These are phyloP conservation scores for Lachancea sp. DNA, from an alignment of 805 yeast species.

Conservation along the genomic window DNA sequence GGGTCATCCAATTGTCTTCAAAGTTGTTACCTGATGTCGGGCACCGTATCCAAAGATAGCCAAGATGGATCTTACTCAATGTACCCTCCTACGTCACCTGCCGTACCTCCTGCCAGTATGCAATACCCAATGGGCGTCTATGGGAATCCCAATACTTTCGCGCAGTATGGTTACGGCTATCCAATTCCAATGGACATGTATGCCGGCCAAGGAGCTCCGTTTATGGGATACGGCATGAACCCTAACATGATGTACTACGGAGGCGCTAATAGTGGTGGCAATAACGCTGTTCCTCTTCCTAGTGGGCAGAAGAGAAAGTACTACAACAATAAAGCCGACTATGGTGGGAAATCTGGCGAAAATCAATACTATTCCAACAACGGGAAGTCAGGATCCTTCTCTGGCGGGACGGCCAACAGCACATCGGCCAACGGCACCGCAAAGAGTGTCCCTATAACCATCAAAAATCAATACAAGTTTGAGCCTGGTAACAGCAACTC, in stretches of 20 bases:
- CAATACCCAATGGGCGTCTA: constrained; percentile 13
- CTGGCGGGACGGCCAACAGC: constrained; percentile 5
- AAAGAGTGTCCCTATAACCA: constrained; percentile 9
- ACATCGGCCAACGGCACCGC: constrained; percentile 1
- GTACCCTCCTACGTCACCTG: constrained; percentile 31
- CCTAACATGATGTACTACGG: constrained; percentile 26
- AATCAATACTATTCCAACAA: constrained; percentile 7
- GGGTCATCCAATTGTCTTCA: background rate
- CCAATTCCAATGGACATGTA: constrained; percentile 22
- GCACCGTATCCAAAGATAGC: constrained; percentile 9
- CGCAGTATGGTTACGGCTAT: constrained; percentile 12
- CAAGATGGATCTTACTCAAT: constrained; percentile 31
- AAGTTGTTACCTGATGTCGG: constrained; percentile 3
- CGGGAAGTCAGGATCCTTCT: constrained; percentile 1
- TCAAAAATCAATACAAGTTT: constrained; percentile 12
- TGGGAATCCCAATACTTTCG: constrained; percentile 8
- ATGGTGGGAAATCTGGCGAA: constrained; percentile 10
- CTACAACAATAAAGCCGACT: constrained; percentile 5
- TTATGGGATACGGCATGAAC: constrained; percentile 18
- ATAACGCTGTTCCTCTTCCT: constrained; percentile 5
- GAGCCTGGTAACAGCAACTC: constrained; percentile 11
- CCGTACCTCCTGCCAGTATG: constrained; percentile 26
- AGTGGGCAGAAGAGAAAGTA: constrained; percentile 8
- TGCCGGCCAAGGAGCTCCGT: constrained; percentile 11
- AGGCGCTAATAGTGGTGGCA: constrained; percentile 5